These are phyloP conservation scores for Russula sp. DNA, from an alignment of 768 basidiomycete genomes.

Conservation along the genomic window DNA sequence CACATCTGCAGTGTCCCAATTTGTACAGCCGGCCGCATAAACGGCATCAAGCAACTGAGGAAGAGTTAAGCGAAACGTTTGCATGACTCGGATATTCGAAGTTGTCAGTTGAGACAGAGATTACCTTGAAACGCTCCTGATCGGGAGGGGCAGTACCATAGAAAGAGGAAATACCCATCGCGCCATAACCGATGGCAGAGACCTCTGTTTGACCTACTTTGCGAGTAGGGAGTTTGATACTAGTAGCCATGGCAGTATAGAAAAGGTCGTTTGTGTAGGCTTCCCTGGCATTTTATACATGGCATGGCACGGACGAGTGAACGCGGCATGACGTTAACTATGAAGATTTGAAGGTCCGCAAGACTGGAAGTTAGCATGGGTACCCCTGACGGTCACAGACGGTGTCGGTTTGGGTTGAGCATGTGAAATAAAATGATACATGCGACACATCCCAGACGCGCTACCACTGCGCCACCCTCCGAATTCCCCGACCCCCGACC, in stretches of 20 bases:
- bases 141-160: conserved; percentile 50
- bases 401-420: neutral
- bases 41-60: conserved; percentile 42
- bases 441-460: neutral
- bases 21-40: conserved; percentile 42
- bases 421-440: neutral
- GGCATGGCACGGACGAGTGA: neutral
- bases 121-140: conserved; percentile 54
- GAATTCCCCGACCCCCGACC: too few species aligned
- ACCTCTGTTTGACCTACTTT: conserved; percentile 47
- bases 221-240: conserved; percentile 38
- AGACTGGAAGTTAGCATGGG: too few species aligned
- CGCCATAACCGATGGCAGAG: conserved; percentile 57
- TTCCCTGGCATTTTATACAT: neutral
- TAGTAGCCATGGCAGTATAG: conserved; percentile 3
- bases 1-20: conserved; percentile 48
- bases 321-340: neutral
- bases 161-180: conserved; percentile 53
- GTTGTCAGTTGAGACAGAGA: neutral
- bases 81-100: neutral
- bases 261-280: neutral
- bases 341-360: neutral
- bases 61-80: neutral
- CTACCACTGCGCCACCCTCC: neutral
- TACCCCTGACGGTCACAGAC: too few species aligned